Percentiles rank a stretch among this genome's conserved stretches.
Conservation (phyloP, 2,329 filamentous ascomycete species). For the Exophiala viscosa region DNA sequence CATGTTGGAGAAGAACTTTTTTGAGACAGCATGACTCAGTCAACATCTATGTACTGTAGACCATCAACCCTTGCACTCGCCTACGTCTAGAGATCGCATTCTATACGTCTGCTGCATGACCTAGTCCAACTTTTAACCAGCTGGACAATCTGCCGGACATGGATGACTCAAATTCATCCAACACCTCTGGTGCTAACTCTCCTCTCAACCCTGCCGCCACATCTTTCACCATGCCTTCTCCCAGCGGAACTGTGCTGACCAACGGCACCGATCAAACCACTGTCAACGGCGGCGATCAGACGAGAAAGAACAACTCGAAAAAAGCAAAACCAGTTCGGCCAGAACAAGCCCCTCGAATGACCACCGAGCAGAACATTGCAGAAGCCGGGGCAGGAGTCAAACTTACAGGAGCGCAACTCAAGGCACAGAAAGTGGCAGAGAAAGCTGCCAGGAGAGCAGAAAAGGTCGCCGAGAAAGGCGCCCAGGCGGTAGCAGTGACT, state of each 20-base stretch:
- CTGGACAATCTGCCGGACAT: conserved; percentile 2
- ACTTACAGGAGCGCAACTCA: conserved; percentile 64
- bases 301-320: conserved; percentile 7
- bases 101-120: no score
- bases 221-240: conserved; percentile 22
- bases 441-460: conserved; percentile 78
- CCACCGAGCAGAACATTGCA: conserved; percentile 24
- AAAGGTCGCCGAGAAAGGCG: conserved; percentile 54
- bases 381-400: conserved; percentile 34
- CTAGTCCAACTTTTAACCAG: no score
- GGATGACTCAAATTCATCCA: conserved; percentile 10
- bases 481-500: conserved; percentile 31
- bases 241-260: neutral
- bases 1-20: no score
- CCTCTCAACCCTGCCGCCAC: conserved; percentile 24
- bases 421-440: conserved; percentile 85
- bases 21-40: no score
- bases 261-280: conserved; percentile 9
- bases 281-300: conserved; percentile 7
- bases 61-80: no score
- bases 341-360: conserved; percentile 11
- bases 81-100: no score
- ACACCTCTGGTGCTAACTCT: neutral
- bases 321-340: conserved; percentile 13
- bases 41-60: no score